Evolutionary conservation across 768 basidiomycete genomes (phyloP).

Genomic region (Calocera cornea): DNA sequence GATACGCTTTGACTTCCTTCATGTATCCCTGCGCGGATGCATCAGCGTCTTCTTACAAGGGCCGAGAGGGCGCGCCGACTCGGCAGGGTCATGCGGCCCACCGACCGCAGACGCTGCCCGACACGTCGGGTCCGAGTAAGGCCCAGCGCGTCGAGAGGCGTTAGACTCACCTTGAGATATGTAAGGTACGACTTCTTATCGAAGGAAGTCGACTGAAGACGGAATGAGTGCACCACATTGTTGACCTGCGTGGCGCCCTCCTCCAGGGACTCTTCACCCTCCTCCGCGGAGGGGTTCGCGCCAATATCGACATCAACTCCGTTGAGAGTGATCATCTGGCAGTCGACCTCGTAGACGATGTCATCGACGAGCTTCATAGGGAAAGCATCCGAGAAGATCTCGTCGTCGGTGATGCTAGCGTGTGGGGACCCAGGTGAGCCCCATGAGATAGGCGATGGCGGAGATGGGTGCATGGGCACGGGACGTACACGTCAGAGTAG

Average conservation of each 20-base stretch:
- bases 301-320: constrained; percentile 83
- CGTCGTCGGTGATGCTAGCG: constrained; percentile 54
- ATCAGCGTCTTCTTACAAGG: background rate
- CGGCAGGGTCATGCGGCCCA: background rate
- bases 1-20: constrained; percentile 69
- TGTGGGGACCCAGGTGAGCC: constrained; percentile 12
- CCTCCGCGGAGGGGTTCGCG: constrained; percentile 87
- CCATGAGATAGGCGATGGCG: background rate
- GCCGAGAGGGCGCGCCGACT: background rate
- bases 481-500: constrained; percentile 37
- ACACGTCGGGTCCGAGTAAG: too few relatives aligned
- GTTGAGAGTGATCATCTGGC: constrained; percentile 53
- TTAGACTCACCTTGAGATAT: constrained; percentile 58
- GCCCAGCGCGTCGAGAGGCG: too few relatives aligned
- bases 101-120: background rate
- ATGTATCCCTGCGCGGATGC: constrained; percentile 58
- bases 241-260: constrained; percentile 66
- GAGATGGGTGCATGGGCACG: background rate
- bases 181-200: constrained; percentile 80
- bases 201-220: constrained; percentile 64
- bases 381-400: constrained; percentile 93
- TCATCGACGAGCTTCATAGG: constrained; percentile 65
- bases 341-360: constrained; percentile 80
- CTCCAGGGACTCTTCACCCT: constrained; percentile 65
- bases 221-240: constrained; percentile 86